Evolutionary conservation across 164 flowering plant species (phyloP), one percentile per base, ranked within the genome.

Genomic region (Annona cherimola): DNA sequence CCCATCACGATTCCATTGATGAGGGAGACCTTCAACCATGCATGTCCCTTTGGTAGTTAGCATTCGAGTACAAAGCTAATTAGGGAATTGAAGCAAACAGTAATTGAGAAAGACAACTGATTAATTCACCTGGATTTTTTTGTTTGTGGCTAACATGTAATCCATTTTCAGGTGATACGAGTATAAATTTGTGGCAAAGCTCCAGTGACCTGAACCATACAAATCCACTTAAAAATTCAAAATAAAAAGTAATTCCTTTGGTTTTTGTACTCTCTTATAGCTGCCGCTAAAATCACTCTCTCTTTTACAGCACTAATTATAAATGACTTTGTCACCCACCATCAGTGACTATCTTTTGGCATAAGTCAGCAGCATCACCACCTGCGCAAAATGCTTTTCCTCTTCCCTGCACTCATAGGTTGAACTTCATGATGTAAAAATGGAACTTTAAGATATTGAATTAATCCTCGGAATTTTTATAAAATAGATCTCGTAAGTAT

Each of bases 1-100:
- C 98, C 98, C 94, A 92, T 87, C 63, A 88, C 91, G 79, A 94
- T 89, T 66, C 98, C 98, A 84, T 92, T 78, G 55, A 94, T 87
- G 73, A 94, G 71, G 7, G 97, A 92, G 67, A 94, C 96, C 98
- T 94, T 77, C 73, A 79, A 4, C 73, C 26, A 63, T 76, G 68
- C 9, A 5, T 50, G 8, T 11, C 57, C 14, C 57, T 8, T 0
- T 50, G 57, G 57, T 50, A 11, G 8, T 8, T 16, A 50, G 57
- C 14, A 2, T 50, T 2, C 14, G 8, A 8, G 14, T 4, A 50
- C 57, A n/a, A 9, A 11, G 11, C 1, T 5, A 12, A 46, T 46
- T 5, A 50, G 57, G 57, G 57, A 3, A 50, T 16, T 50, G 57
- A 50, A 50, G 57, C 2, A 50, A 50, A 50, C 8, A 50, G 1